phyloP scores from a whole-genome alignment of 2,329 filamentous ascomycete species.

The Colletotrichum noveboracense region DNA sequence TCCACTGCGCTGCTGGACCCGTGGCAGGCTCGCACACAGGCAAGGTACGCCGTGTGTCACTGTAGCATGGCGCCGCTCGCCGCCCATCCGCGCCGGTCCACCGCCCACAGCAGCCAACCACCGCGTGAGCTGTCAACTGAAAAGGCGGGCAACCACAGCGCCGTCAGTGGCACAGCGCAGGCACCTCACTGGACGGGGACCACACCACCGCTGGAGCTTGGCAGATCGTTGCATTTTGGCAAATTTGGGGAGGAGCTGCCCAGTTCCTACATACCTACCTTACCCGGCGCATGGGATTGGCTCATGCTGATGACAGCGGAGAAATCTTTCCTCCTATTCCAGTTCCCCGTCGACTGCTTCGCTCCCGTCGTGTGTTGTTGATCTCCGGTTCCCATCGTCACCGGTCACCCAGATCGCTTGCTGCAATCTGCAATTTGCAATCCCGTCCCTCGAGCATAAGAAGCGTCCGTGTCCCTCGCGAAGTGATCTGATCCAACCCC shows the following conservation, averaged over 20 bases:
- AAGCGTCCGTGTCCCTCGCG: not conserved
- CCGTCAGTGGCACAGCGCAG: not conserved
- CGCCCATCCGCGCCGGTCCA: not conserved
- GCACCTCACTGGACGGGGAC: not conserved
- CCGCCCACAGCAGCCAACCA: not conserved
- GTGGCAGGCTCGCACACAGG: not conserved
- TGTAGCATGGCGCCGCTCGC: not conserved
- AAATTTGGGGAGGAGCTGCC: not conserved
- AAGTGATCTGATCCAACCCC: not conserved
- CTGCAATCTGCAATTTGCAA: not conserved
- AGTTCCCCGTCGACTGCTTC: not conserved
- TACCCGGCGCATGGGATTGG: not conserved
- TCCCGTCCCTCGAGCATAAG: not conserved
- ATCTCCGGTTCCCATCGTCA: not conserved
- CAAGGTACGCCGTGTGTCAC: not conserved
- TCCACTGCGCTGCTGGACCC: not conserved
- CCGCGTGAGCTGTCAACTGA: not conserved
- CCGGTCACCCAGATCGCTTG: not conserved
- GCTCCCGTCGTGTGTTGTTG: not conserved
- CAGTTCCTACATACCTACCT: not conserved
- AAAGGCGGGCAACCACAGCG: not conserved
- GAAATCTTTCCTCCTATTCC: constrained; percentile 3
- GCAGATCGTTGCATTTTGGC: constrained; percentile 3
- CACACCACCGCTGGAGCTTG: not conserved
- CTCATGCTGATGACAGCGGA: not conserved